phyloP scores from a whole-genome alignment of 768 basidiomycete species.

The Mycena metata region DNA sequence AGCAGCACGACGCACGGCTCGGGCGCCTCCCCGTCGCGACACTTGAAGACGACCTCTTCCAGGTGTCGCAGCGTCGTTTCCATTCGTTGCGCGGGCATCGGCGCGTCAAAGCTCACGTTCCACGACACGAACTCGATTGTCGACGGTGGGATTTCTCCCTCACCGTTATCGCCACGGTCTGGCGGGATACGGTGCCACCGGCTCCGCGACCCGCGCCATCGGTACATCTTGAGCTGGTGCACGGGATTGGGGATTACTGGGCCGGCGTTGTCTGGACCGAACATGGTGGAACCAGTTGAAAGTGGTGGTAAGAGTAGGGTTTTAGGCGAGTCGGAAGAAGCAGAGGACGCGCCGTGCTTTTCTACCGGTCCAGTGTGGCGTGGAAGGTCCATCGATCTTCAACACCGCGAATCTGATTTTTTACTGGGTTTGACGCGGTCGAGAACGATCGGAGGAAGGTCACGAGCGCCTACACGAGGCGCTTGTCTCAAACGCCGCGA shows the following conservation, averaged over 20 bases:
- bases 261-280: conserved; percentile 32
- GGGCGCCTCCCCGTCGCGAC: conserved; percentile 60
- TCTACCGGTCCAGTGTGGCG: conserved; percentile 32
- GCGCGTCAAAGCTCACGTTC: conserved; percentile 72
- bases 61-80: conserved; percentile 66
- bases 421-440: conserved; percentile 31
- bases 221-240: conserved; percentile 52
- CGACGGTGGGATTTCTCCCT: conserved; percentile 54
- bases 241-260: conserved; percentile 48
- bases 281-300: conserved; percentile 9
- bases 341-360: conserved; percentile 25
- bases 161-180: conserved; percentile 50
- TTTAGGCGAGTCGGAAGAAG: conserved; percentile 22
- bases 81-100: conserved; percentile 59
- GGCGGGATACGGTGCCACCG: conserved; percentile 62
- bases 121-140: conserved; percentile 74
- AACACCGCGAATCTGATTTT: conserved; percentile 24
- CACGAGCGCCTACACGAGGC: conserved; percentile 53
- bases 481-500: conserved; percentile 27
- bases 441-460: conserved; percentile 40
- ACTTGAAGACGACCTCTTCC: conserved; percentile 64
- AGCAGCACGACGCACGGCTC: conserved; percentile 74
- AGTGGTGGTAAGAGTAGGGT: conserved; percentile 13
- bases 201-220: conserved; percentile 54
- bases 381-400: conserved; percentile 33